Evolutionary conservation across 805 yeast species (phyloP).

Genomic region (Candida vartiovaarae): DNA sequence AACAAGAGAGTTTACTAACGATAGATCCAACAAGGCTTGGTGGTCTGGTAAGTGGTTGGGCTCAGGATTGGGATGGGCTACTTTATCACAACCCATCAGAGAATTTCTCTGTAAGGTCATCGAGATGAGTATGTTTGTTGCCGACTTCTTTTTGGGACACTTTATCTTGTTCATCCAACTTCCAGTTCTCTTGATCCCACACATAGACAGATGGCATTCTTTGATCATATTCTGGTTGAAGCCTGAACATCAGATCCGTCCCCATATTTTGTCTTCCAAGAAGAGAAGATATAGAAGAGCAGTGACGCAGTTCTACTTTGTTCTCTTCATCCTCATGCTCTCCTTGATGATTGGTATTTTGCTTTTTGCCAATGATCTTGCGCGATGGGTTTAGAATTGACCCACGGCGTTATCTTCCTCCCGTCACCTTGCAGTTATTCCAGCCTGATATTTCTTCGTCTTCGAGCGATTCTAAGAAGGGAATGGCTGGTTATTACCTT

Average conservation of each 20-base stretch:
- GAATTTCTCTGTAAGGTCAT: slow-evolving; percentile 50
- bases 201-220: slow-evolving; percentile 52
- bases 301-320: slow-evolving; percentile 27
- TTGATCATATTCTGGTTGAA: slow-evolving; percentile 53
- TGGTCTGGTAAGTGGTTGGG: slow-evolving; percentile 65
- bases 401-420: slow-evolving; percentile 35
- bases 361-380: slow-evolving; percentile 33
- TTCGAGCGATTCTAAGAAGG: slow-evolving; percentile 13
- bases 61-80: slow-evolving; percentile 47
- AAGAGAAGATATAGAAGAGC: slow-evolving; percentile 34
- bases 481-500: slow-evolving; percentile 14
- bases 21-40: slow-evolving; percentile 53
- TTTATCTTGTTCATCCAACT: slow-evolving; percentile 42
- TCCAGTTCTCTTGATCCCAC: slow-evolving; percentile 51
- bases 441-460: slow-evolving; percentile 35
- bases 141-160: slow-evolving; percentile 49
- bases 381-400: slow-evolving; percentile 31
- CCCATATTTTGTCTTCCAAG: slow-evolving; percentile 37
- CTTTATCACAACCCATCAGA: slow-evolving; percentile 48
- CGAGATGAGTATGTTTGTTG: slow-evolving; percentile 50
- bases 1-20: slow-evolving; percentile 50
- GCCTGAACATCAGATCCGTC: slow-evolving; percentile 42
- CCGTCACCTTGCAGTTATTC: slow-evolving; percentile 22
- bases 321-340: slow-evolving; percentile 30
- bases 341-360: slow-evolving; percentile 28